These are phyloP conservation scores for Globisporangium solare DNA, from an alignment of 352 stramenopile species.

Conservation along the genomic window DNA sequence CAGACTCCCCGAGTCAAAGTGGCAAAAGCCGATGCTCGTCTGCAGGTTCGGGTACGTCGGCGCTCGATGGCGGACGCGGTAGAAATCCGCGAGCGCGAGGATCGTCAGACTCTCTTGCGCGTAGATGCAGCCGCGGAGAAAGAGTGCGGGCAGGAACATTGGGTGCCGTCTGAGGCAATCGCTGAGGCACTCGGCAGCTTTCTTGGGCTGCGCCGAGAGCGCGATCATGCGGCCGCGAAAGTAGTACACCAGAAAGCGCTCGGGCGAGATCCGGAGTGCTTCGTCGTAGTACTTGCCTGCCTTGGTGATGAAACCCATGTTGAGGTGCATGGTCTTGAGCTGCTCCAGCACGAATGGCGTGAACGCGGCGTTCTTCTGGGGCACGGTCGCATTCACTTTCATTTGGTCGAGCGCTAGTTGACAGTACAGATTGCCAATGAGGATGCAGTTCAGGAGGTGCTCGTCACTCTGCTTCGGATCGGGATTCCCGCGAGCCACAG, in stretches of 20 bases:
- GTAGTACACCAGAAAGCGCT: slow-evolving; percentile 43
- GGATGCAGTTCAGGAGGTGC: slow-evolving; percentile 28
- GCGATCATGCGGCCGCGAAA: slow-evolving; percentile 40
- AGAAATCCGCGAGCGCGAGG: slow-evolving; percentile 49
- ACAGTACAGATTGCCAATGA: slow-evolving; percentile 59
- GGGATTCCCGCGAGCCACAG: too few species aligned
- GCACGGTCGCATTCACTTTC: slow-evolving; percentile 19
- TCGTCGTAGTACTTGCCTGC: slow-evolving; percentile 32
- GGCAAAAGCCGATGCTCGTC: slow-evolving; percentile 50
- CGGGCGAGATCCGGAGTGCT: slow-evolving; percentile 20
- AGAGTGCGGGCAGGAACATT: slow-evolving; percentile 46
- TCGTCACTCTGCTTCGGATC: slow-evolving; percentile 18
- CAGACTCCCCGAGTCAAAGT: slow-evolving; percentile 35
- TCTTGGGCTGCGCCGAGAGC: slow-evolving; percentile 26
- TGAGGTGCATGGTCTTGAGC: slow-evolving; percentile 21
- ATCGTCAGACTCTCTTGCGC: slow-evolving; percentile 43
- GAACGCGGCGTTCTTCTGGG: slow-evolving; percentile 21
- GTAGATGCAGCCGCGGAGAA: slow-evolving; percentile 50
- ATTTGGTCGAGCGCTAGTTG: slow-evolving; percentile 47
- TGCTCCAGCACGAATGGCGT: slow-evolving; percentile 22
- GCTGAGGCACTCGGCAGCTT: slow-evolving; percentile 25
- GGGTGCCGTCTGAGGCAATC: slow-evolving; percentile 28
- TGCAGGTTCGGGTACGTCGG: slow-evolving; percentile 41
- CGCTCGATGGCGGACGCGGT: slow-evolving; percentile 39
- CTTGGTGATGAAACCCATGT: slow-evolving; percentile 24